phyloP scores from a whole-genome alignment of 805 yeast species.

The Lachancea sp. region DNA sequence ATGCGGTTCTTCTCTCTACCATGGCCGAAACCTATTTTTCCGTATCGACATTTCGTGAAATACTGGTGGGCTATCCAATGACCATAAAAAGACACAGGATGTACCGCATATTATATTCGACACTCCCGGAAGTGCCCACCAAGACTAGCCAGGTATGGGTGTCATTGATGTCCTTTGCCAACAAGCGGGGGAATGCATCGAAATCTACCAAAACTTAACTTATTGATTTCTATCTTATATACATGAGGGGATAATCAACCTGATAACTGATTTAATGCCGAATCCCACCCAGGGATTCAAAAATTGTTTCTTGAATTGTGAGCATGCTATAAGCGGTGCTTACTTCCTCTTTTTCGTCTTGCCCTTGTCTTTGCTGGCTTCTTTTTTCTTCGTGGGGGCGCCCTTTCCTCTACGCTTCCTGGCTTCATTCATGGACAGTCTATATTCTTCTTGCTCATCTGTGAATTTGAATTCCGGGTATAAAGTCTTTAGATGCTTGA shows the following conservation, averaged over 20 bases:
- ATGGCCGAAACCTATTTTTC: conserved; percentile 41
- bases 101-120: conserved; percentile 47
- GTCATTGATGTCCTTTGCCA: conserved; percentile 8
- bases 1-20: conserved; percentile 35
- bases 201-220: neutral
- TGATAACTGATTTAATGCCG: neutral
- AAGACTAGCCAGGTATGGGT: conserved; percentile 15
- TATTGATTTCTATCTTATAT: neutral
- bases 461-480: conserved; percentile 45
- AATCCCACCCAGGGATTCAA: too few species aligned
- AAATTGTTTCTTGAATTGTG: too few species aligned
- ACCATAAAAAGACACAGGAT: conserved; percentile 42
- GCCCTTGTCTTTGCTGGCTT: conserved; percentile 33
- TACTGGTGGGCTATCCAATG: conserved; percentile 41
- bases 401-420: conserved; percentile 85
- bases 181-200: too few species aligned
- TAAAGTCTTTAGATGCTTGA: conserved; percentile 50
- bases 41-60: conserved; percentile 32
- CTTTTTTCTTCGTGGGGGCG: conserved; percentile 72
- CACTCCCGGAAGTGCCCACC: conserved; percentile 41
- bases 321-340: too few species aligned
- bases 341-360: conserved; percentile 35
- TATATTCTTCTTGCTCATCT: conserved; percentile 64
- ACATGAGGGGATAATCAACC: neutral
- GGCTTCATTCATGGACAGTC: conserved; percentile 55